Evolutionary conservation across 2,329 filamentous ascomycete genomes (phyloP).

Genomic region (Venturia nashicola): DNA sequence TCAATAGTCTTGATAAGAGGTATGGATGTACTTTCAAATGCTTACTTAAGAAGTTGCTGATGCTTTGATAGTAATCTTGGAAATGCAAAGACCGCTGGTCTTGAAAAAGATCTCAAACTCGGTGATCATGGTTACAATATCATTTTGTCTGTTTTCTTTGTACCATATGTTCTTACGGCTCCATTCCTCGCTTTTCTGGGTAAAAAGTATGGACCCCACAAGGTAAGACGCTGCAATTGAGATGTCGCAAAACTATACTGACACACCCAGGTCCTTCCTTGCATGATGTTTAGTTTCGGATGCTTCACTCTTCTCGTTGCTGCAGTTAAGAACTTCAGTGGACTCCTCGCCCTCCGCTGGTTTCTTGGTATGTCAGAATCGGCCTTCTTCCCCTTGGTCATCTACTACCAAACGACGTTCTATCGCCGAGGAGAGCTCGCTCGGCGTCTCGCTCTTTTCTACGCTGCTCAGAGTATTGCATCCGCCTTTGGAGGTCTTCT

Average conservation of each 20-base stretch:
- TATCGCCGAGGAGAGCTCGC: constrained; percentile 62
- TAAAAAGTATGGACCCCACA: constrained; percentile 53
- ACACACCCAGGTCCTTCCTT: constrained; percentile 31
- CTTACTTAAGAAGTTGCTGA: not conserved
- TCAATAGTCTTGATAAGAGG: constrained; percentile 23
- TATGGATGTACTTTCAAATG: not conserved
- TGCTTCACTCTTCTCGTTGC: constrained; percentile 49
- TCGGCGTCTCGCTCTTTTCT: constrained; percentile 59
- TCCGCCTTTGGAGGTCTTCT: constrained; percentile 51
- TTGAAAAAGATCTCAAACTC: constrained; percentile 42
- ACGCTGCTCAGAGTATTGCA: constrained; percentile 63
- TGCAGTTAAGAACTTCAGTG: constrained; percentile 46
- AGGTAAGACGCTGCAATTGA: constrained; percentile 25
- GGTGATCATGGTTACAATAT: constrained; percentile 54
- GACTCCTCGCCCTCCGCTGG: constrained; percentile 56
- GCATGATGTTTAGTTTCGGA: constrained; percentile 59
- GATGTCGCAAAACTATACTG: not conserved
- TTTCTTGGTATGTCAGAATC: constrained; percentile 53
- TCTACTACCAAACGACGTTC: constrained; percentile 49
- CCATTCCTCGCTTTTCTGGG: constrained; percentile 54
- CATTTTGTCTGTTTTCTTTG: constrained; percentile 59
- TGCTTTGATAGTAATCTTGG: constrained; percentile 18
- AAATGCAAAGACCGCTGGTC: constrained; percentile 32
- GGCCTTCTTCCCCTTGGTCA: constrained; percentile 58
- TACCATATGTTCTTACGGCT: constrained; percentile 60